phyloP scores from a whole-genome alignment of 495 filamentous ascomycete species.

The Apodospora peruviana region DNA sequence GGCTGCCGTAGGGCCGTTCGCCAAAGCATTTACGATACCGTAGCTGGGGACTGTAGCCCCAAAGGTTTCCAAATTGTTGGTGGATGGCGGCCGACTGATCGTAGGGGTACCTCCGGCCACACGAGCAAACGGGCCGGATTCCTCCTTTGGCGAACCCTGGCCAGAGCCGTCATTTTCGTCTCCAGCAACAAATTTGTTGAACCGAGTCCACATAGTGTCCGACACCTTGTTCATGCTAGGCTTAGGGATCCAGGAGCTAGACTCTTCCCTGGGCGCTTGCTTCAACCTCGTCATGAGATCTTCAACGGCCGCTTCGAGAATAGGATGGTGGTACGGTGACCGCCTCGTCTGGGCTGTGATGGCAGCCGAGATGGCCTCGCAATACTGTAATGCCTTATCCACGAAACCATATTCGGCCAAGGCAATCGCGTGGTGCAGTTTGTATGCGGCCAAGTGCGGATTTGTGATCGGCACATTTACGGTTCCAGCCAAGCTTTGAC shows the following conservation, averaged over 20 bases:
- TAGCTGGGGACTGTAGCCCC: constrained; percentile 30
- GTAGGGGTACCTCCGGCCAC: constrained; percentile 72
- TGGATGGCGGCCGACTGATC: constrained; percentile 74
- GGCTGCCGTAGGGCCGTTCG: constrained; percentile 23
- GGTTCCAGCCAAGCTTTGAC: constrained; percentile 56
- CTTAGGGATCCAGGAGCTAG: constrained; percentile 75
- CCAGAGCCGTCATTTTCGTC: constrained; percentile 66
- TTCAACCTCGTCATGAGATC: constrained; percentile 77
- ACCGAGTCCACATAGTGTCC: constrained; percentile 76
- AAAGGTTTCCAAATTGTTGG: constrained; percentile 69
- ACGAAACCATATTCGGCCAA: constrained; percentile 79
- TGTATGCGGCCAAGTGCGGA: constrained; percentile 84
- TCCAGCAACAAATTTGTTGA: constrained; percentile 91
- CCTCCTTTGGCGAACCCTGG: constrained; percentile 54
- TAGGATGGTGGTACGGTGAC: constrained; percentile 75
- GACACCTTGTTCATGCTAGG: constrained; percentile 94
- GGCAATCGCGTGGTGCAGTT: constrained; percentile 75
- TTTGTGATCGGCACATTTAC: constrained; percentile 49
- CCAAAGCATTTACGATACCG: constrained; percentile 21
- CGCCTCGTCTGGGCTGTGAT: constrained; percentile 77
- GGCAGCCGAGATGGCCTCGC: constrained; percentile 73
- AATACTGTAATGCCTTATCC: constrained; percentile 83
- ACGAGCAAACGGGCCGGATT: constrained; percentile 74
- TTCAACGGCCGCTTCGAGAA: constrained; percentile 69
- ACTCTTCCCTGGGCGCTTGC: constrained; percentile 72